Conservation (phyloP, 2,329 filamentous ascomycete species). For the Trichophyton schoenleinii region DNA sequence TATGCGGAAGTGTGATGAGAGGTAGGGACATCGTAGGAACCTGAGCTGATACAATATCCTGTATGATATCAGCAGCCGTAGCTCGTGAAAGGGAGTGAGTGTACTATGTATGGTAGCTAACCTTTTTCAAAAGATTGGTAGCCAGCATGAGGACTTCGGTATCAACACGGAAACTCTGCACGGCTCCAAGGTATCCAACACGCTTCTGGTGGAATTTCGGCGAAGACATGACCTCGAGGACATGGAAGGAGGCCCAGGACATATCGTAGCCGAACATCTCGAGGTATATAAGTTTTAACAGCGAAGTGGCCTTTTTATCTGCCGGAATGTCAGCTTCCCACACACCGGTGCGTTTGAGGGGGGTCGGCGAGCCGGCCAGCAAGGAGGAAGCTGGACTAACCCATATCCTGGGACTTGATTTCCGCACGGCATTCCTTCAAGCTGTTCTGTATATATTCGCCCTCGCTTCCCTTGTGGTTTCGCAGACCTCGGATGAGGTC, state of each 20-base stretch:
- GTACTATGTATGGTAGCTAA: constrained; percentile 19
- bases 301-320: constrained; percentile 92
- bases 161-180: constrained; percentile 89
- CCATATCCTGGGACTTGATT: constrained; percentile 87
- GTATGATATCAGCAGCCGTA: constrained; percentile 4
- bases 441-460: constrained; percentile 85
- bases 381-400: constrained; percentile 35
- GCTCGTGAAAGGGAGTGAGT: neutral
- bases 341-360: neutral
- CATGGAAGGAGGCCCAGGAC: constrained; percentile 98
- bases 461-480: constrained; percentile 89
- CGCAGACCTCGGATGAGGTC: constrained; percentile 95
- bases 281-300: constrained; percentile 91
- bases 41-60: constrained; percentile 52
- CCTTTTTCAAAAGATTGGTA: constrained; percentile 93
- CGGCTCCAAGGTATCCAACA: constrained; percentile 85
- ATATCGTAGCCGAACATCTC: constrained; percentile 99
- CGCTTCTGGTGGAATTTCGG: constrained; percentile 90
- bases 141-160: constrained; percentile 97
- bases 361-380: neutral
- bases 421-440: constrained; percentile 92
- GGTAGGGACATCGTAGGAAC: constrained; percentile 71
- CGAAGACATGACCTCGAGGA: constrained; percentile 97
- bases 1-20: constrained; percentile 79
- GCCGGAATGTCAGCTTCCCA: constrained; percentile 7